Evolutionary conservation across 164 flowering plant genomes (phyloP).

Genomic region (Vitis riparia): DNA sequence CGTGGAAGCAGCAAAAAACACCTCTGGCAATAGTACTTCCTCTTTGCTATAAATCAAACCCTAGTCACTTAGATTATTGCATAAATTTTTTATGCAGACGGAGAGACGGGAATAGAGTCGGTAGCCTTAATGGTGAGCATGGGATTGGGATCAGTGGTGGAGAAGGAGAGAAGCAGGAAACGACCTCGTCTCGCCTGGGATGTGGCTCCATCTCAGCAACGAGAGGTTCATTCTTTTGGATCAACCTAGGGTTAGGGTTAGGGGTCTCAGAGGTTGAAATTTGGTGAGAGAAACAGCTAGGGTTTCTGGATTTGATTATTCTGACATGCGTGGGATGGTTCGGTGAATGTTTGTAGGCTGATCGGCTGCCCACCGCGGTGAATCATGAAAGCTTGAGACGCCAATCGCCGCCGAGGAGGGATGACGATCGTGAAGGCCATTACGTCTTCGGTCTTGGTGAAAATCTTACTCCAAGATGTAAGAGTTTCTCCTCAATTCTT

Average conservation of each 20-base stretch:
- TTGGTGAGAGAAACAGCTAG: not conserved
- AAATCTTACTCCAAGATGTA: slow-evolving; percentile 86
- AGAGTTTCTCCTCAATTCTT: slow-evolving; percentile 14
- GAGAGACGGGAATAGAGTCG: not conserved
- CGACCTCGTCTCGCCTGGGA: slow-evolving; percentile 72
- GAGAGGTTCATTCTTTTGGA: slow-evolving; percentile 35
- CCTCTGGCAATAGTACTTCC: too few species aligned
- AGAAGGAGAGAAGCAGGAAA: slow-evolving; percentile 36
- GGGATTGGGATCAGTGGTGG: slow-evolving; percentile 18
- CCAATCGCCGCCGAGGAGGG: slow-evolving; percentile 72
- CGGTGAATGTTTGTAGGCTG: slow-evolving; percentile 36
- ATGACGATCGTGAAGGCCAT: slow-evolving; percentile 86
- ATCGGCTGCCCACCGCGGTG: slow-evolving; percentile 12
- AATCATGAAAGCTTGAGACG: slow-evolving; percentile 15
- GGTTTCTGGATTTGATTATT: slow-evolving; percentile 1
- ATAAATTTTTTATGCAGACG: too few species aligned
- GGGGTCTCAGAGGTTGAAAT: slow-evolving; percentile 15
- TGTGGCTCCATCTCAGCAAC: slow-evolving; percentile 38
- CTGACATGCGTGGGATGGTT: slow-evolving; percentile 25
- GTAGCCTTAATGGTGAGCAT: slow-evolving; percentile 12
- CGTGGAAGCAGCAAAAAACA: too few species aligned
- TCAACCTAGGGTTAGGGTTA: slow-evolving; percentile 13
- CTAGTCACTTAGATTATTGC: too few species aligned
- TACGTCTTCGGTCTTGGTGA: slow-evolving; percentile 73
- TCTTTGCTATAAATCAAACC: too few species aligned